Percentiles rank a stretch among this genome's conserved stretches.
phyloP scores from a whole-genome alignment of 2,329 filamentous ascomycete species.

The Venturia pyrina region DNA sequence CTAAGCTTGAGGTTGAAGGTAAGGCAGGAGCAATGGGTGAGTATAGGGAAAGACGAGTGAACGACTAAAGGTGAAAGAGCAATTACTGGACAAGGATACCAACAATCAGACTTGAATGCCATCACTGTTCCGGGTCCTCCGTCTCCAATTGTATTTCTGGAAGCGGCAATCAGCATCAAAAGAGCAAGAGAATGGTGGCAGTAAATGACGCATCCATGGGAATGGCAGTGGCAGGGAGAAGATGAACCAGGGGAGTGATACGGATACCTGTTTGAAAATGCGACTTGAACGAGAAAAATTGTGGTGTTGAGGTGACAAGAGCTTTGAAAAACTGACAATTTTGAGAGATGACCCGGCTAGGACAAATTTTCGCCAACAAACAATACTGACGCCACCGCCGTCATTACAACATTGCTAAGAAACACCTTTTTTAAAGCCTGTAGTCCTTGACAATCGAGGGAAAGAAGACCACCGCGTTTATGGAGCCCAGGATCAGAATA shows the following conservation, averaged over 20 bases:
- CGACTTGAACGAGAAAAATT: not conserved
- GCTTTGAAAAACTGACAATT: not conserved
- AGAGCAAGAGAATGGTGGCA: not conserved
- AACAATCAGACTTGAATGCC: not conserved
- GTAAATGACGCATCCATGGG: not conserved
- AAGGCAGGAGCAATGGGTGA: not conserved
- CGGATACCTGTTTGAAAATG: not conserved
- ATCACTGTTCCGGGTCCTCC: not conserved
- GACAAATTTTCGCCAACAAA: no score
- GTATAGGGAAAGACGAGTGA: not conserved
- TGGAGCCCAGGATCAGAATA: no score
- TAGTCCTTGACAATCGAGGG: no score
- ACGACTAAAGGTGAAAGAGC: not conserved
- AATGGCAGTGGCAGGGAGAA: not conserved
- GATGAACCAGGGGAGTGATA: not conserved
- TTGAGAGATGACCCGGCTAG: not conserved
- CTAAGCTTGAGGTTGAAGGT: not conserved
- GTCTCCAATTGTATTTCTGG: not conserved
- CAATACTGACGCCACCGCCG: no score
- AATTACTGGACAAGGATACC: not conserved
- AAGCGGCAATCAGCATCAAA: not conserved
- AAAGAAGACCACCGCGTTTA: no score
- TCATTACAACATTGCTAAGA: no score
- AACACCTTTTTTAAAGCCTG: no score
- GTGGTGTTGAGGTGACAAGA: not conserved